Evolutionary conservation across 371 early-diverging fungal genomes (phyloP), one percentile per base, ranked within the genome.

Genomic region (Phascolomyces articulosus): DNA sequence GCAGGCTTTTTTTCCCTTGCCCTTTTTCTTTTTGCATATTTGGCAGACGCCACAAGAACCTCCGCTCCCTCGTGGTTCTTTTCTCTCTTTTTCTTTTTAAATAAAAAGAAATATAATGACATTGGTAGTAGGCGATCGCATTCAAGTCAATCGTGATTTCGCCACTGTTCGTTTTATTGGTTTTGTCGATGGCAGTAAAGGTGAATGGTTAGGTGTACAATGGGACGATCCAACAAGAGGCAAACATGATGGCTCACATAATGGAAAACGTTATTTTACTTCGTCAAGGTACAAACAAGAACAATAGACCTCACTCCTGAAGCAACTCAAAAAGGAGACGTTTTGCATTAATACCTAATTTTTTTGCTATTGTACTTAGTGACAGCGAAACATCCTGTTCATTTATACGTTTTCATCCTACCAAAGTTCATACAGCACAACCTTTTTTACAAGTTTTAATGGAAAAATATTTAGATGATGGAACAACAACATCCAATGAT

Each of bases 171-270:
- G 89, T 15, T 94, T 82, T 65, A 71, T 81, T 63, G 95, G 93
- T 0, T 64, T 82, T 1, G 86, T 93, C 0, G 71, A 74, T 3
- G 75, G 75, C 0, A 78, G 89, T 23, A 71, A 71, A 20, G 89
- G 93, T 13, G 73, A 75, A 34, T 96, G 96, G 96, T 77, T 91
- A n/a, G 95, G 95, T 16, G 80, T 96, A n/a, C 94, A 95, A 73
- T 96, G 96, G 95, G 91, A 91, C 65, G 84, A 87, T 73, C 73
- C 86, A 0, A 60, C 64, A 3, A 82, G 94, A n/a, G 96, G 96
- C 53, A 94, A 93, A 64, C 95, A 96, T 73, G 80, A 87, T 53
- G 96, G 95, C 7, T 73, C 79, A 2, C 87, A 91, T 64, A 67
- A 86, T 47, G 88, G 84, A 28, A 67, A 61, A 4, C 66, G 73